A percentile compares a stretch with the other conserved stretches of the same genome.
These are phyloP conservation scores for Cyclotella atomus DNA, from an alignment of 108 stramenopile species.

Conservation along the genomic window DNA sequence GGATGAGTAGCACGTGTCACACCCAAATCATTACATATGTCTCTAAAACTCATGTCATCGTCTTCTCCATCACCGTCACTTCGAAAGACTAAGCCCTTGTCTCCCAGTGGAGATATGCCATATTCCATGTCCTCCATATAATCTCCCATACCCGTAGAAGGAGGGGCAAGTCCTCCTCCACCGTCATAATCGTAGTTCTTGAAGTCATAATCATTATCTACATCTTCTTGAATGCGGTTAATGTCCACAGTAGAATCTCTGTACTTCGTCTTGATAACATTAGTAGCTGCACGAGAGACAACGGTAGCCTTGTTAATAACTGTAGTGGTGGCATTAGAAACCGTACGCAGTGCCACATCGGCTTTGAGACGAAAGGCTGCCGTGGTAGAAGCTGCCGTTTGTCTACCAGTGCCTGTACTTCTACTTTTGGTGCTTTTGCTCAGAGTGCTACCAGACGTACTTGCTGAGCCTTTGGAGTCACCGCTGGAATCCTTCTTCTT, in stretches of 20 bases:
- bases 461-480: conserved; percentile 2
- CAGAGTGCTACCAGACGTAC: not conserved
- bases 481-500: not conserved
- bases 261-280: conserved; percentile 8
- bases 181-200: conserved; percentile 8
- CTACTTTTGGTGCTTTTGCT: not conserved
- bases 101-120: conserved; percentile 14
- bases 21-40: conserved; percentile 38
- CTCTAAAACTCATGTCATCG: conserved; percentile 24
- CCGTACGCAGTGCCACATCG: conserved; percentile 28
- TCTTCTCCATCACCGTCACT: conserved; percentile 17
- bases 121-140: conserved; percentile 28
- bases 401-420: not conserved
- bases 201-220: conserved; percentile 34
- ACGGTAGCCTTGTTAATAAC: conserved; percentile 7
- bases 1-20: conserved; percentile 37
- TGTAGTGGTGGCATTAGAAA: conserved; percentile 1
- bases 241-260: not conserved
- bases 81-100: conserved; percentile 15
- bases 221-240: not conserved
- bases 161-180: not conserved
- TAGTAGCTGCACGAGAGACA: conserved; percentile 10
- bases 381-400: conserved; percentile 39
- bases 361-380: conserved; percentile 42
- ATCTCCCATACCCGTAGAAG: not conserved